Evolutionary conservation across 129 eudicot genomes (phyloP), one percentile per base, ranked within the genome.

Genomic region (Calendula officinalis): DNA sequence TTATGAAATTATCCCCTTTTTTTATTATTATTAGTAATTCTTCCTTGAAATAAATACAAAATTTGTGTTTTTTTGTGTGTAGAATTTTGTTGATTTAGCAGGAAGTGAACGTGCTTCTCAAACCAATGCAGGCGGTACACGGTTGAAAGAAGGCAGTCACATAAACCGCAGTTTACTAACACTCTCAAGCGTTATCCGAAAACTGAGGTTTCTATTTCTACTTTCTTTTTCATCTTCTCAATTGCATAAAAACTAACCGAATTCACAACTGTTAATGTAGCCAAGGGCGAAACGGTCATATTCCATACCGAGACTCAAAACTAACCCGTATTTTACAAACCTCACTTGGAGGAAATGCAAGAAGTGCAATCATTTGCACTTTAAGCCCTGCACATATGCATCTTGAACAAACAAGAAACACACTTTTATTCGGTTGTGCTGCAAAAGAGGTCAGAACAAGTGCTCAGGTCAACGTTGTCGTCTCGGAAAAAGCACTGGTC

Each of bases 221-320:
- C 30, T 22, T 22, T 22, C 30, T 4, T 60, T 54, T 48, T 13
- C 39, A 14, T 39, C 39, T 59, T 60, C 65, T 40, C 30, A 22
- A 22, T 22, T 22, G 30, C 30, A 22, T 22, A 22, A 22, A 22
- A 22, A 22, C 30, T 22, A 22, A 22, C 30, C 30, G 30, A 22
- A 22, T 22, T 22, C 30, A 22, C 30, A 22, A 22, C 2, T 22
- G 30, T 22, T 22, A 35, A 48, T 61, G 75, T 84, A 94, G 97
- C 86, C 86, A 94, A 80, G 84, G 90, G 10, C 77, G 76, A 74
- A 79, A 86, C 35, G 86, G 86, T 45, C 99, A 94, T 46, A 39
- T 94, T 9, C 97, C 99, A 15, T 94, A 81, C 58, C 82, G 99
- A 82, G 95, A 94, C 80, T 94, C 99, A 8, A 94, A 94, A 83